These are phyloP conservation scores for Aspergillus candidus DNA, from an alignment of 2,329 filamentous ascomycete genomes.

Conservation along the genomic window DNA sequence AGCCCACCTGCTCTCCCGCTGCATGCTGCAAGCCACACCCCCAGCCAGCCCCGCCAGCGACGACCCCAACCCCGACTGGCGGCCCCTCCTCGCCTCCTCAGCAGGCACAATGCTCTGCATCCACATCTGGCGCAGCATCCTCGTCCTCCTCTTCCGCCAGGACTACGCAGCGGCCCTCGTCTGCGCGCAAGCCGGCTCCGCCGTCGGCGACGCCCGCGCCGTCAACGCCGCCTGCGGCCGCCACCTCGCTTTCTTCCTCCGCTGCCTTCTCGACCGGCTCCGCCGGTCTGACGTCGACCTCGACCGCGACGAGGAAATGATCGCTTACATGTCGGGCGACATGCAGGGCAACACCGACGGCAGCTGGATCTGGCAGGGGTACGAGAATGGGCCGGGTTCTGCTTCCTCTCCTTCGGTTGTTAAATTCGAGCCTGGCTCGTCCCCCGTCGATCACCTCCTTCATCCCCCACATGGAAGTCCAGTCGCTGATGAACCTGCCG, in stretches of 20 bases:
- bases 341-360: conserved; percentile 71
- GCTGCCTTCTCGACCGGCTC: conserved; percentile 54
- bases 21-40: conserved; percentile 47
- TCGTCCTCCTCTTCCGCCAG: conserved; percentile 70
- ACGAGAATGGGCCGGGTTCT: conserved; percentile 40
- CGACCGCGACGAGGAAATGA: conserved; percentile 74
- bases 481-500: conserved; percentile 53
- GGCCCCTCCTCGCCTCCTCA: conserved; percentile 56
- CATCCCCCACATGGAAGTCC: conserved; percentile 1
- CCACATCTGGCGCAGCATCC: conserved; percentile 80
- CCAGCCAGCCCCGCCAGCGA: conserved; percentile 13
- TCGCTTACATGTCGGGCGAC: conserved; percentile 81
- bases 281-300: conserved; percentile 40
- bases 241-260: conserved; percentile 74
- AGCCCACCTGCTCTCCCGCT: conserved; percentile 65
- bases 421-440: conserved; percentile 9
- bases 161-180: conserved; percentile 66
- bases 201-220: conserved; percentile 64
- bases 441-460: no score
- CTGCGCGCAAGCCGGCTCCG: conserved; percentile 65
- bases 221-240: conserved; percentile 74
- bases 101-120: conserved; percentile 70
- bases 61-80: conserved; percentile 38
- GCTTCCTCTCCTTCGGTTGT: no score
- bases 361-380: conserved; percentile 75